Percentiles rank a stretch among this genome's conserved stretches.
Evolutionary conservation across 2,329 filamentous ascomycete species (phyloP).

Genomic region (Taxawa tesnikishii): DNA sequence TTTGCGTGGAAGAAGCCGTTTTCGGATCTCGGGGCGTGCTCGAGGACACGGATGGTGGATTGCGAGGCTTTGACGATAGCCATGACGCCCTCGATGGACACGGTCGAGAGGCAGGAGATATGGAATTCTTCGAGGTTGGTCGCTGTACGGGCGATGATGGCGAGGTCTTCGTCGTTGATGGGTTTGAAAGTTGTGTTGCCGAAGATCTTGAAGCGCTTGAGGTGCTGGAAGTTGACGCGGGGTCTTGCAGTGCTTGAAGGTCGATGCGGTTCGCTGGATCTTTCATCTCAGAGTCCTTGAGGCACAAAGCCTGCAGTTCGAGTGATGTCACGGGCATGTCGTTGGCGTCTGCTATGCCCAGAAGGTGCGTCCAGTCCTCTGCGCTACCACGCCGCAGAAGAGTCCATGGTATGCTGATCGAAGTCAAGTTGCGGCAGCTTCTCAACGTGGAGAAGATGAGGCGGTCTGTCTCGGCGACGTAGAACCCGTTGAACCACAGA

Average conservation of each 20-base stretch:
- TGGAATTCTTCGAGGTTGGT: constrained; percentile 40
- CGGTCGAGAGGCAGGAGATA: constrained; percentile 39
- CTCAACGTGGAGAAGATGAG: constrained; percentile 36
- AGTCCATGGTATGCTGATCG: constrained; percentile 41
- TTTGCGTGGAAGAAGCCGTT: constrained; percentile 41
- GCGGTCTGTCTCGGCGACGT: constrained; percentile 36
- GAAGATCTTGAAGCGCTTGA: constrained; percentile 41
- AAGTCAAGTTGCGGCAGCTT: constrained; percentile 34
- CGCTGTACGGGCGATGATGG: constrained; percentile 37
- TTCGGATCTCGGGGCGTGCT: constrained; percentile 40
- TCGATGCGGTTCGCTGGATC: constrained; percentile 29
- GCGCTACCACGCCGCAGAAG: constrained; percentile 35
- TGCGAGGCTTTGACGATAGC: constrained; percentile 38
- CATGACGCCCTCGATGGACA: constrained; percentile 40
- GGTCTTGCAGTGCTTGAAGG: constrained; percentile 27
- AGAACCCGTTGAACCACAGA: constrained; percentile 44
- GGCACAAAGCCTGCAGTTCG: constrained; percentile 38
- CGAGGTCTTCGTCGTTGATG: constrained; percentile 36
- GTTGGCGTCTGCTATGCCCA: constrained; percentile 25
- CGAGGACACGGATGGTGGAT: constrained; percentile 35
- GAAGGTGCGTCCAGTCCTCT: constrained; percentile 34
- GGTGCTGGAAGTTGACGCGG: constrained; percentile 34
- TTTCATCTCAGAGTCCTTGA: constrained; percentile 32
- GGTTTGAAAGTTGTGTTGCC: constrained; percentile 42
- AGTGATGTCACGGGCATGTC: constrained; percentile 35